Evolutionary conservation across 2,329 filamentous ascomycete species (phyloP).

Genomic region (Pseudogymnoascus sp.): DNA sequence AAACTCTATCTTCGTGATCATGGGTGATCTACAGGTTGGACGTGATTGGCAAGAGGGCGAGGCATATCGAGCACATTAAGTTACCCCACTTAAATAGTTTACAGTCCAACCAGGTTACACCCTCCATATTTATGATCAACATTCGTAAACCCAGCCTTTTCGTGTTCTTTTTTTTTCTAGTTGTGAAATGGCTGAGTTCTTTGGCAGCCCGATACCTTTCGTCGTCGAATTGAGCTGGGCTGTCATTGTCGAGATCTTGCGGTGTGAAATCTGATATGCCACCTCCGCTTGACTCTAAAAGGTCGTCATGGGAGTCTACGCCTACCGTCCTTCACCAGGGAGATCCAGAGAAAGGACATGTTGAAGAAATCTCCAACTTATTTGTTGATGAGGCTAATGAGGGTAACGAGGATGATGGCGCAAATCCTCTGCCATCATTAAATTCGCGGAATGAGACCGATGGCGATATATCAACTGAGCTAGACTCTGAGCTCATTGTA

Average conservation of each 20-base stretch:
- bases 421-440: background rate
- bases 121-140: background rate
- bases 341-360: background rate
- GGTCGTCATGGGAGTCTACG: background rate
- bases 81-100: background rate
- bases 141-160: background rate
- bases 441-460: conserved; percentile 22
- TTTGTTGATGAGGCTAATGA: background rate
- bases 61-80: conserved; percentile 2
- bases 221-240: background rate
- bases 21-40: background rate
- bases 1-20: background rate
- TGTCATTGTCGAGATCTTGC: background rate
- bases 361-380: background rate
- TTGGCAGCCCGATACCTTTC: background rate
- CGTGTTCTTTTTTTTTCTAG: background rate
- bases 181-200: background rate
- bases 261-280: background rate
- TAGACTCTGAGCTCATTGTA: conserved; percentile 16
- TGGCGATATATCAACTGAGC: conserved; percentile 11
- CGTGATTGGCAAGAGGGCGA: background rate
- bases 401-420: background rate
- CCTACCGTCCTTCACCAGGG: background rate
- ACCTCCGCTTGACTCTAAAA: background rate
- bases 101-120: background rate